Base-by-base conservation (phyloP, 441 rosid genomes). In the Biscutella auriculata region DNA sequence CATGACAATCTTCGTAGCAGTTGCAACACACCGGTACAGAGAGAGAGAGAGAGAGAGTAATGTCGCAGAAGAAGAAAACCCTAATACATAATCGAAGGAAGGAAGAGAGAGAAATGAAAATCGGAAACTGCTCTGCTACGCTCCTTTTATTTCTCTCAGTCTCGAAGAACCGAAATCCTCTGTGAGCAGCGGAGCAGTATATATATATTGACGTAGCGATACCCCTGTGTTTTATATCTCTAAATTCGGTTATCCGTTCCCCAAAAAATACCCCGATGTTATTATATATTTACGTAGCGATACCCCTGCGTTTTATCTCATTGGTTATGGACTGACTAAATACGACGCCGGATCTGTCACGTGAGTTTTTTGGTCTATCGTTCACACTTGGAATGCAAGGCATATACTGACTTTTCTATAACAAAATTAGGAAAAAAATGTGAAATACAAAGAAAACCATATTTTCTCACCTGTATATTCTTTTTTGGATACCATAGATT, bases 51-150 rank as follows among this genome's bases (percentile, higher is more conserved):
- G 52, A 53, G 75, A 69, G 76, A 82, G 79, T 68, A 75, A 65
- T 28, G 58, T 36, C 9, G 9, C 4, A 33, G 65, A 53, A 42
- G 49, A 40, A 53, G 40, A 47, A 25, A 57, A 51, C 29, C 52
- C 65, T 68, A 62, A 51, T 25, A 25, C 33, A 23, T 13, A 23
- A 11, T 34, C 33, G 13, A 43, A 44, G 41, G 16, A 57, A 71
- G 47, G 62, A 68, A 73, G 61, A 46, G 67, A 66, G 37, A 53
- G 10, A 59, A 62, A 46, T 29, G 82, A 74, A 74, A 77, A 77
- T 76, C 88, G 78, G 79, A 78, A 78, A 83, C 86, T 69, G 69
- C 80, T 76, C 86, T 71, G 78, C 72, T 63, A 65, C 83, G 71
- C 66, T 80, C 82, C 63, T 62, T 62, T 0, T 17, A 54, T 68